These are phyloP conservation scores for Torulaspora microellipsoides DNA, from an alignment of 805 yeast species.

Conservation along the genomic window DNA sequence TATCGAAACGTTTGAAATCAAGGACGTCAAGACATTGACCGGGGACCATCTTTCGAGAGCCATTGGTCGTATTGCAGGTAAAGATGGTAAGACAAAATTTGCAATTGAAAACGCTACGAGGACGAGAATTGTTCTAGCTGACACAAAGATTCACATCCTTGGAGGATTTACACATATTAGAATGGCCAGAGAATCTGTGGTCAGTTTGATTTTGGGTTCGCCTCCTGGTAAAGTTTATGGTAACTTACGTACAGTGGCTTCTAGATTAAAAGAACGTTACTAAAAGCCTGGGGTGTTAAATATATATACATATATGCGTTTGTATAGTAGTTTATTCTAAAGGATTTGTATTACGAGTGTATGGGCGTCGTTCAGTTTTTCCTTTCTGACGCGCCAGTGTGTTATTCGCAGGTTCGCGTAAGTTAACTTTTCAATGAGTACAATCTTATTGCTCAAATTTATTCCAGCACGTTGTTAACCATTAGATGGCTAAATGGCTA, in stretches of 20 bases:
- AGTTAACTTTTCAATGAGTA: no score
- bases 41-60: conserved; percentile 99
- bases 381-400: no score
- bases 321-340: neutral
- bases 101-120: conserved; percentile 98
- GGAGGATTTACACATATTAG: conserved; percentile 97
- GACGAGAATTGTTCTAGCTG: conserved; percentile 96
- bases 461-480: no score
- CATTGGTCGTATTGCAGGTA: conserved; percentile 99
- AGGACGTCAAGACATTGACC: conserved; percentile 90
- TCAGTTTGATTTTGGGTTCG: conserved; percentile 88
- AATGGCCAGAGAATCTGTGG: conserved; percentile 98
- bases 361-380: no score
- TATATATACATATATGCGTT: conserved; percentile 1
- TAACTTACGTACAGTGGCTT: conserved; percentile 92
- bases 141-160: conserved; percentile 89
- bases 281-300: conserved; percentile 27
- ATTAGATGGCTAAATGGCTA: neutral
- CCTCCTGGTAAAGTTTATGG: conserved; percentile 99
- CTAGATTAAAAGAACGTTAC: conserved; percentile 94
- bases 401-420: no score
- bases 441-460: no score
- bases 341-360: neutral
- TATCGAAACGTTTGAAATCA: conserved; percentile 94
- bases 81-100: conserved; percentile 97